Evolutionary conservation across 2,329 filamentous ascomycete species (phyloP).

Genomic region (Hortaea werneckii): DNA sequence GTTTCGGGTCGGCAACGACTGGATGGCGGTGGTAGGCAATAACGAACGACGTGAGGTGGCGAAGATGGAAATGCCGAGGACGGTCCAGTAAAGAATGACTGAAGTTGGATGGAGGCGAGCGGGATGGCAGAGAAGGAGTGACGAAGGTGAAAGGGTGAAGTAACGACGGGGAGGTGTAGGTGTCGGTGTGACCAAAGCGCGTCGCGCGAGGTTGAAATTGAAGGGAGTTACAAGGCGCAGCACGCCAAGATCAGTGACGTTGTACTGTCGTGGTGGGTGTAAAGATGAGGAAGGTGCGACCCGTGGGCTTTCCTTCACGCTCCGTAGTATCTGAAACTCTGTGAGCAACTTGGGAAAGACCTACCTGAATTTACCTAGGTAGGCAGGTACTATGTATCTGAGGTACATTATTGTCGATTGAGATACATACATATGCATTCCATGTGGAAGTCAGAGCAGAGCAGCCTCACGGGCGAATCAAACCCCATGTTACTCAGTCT

Average conservation of each 20-base stretch:
- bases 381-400: too few relatives aligned
- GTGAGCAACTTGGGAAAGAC: too few relatives aligned
- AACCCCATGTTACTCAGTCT: too few relatives aligned
- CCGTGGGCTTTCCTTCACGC: neutral
- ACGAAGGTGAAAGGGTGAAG: constrained; percentile 6
- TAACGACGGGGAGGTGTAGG: constrained; percentile 2
- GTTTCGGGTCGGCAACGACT: neutral
- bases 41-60: constrained; percentile 2
- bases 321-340: too few relatives aligned
- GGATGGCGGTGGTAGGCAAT: neutral
- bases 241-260: constrained; percentile 1
- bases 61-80: neutral
- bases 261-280: neutral
- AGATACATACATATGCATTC: too few relatives aligned
- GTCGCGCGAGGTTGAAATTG: neutral
- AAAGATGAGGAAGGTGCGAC: neutral
- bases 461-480: too few relatives aligned
- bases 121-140: neutral
- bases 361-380: too few relatives aligned
- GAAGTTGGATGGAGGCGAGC: constrained; percentile 8
- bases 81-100: constrained; percentile 18
- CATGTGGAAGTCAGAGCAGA: too few relatives aligned
- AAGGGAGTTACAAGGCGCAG: neutral
- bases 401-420: too few relatives aligned
- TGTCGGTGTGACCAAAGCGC: neutral